A percentile compares a stretch with the other conserved stretches of the same genome.
Evolutionary conservation across 1,284 basidiomycete species (phyloP).

Genomic region (Cronartium ribicola): DNA sequence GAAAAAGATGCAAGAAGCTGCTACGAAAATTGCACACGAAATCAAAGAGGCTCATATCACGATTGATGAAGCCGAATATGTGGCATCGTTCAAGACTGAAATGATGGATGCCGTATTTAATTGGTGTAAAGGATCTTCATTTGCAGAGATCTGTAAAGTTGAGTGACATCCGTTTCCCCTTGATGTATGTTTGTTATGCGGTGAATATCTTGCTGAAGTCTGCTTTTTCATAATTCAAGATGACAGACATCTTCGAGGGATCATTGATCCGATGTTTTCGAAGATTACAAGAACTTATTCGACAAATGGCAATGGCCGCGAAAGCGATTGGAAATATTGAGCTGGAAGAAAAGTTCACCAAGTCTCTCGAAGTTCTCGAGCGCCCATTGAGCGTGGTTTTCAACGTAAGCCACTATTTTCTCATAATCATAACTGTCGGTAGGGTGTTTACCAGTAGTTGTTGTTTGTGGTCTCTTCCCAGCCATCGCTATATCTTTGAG

Average conservation of each 20-base stretch:
- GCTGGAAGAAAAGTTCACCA: constrained; percentile 49
- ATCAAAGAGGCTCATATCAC: constrained; percentile 86
- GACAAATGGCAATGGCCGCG: constrained; percentile 50
- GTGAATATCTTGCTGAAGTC: neutral
- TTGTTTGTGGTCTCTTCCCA: neutral
- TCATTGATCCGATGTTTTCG: constrained; percentile 51
- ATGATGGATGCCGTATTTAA: constrained; percentile 95
- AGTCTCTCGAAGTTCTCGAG: constrained; percentile 48
- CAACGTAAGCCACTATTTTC: constrained; percentile 14
- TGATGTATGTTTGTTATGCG: constrained; percentile 3
- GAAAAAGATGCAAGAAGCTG: constrained; percentile 90
- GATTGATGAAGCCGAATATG: constrained; percentile 89
- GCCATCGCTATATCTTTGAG: constrained; percentile 36
- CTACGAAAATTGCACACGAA: constrained; percentile 88
- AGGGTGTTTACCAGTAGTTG: neutral
- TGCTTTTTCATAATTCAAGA: constrained; percentile 25
- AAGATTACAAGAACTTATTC: constrained; percentile 50
- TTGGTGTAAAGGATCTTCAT: constrained; percentile 97
- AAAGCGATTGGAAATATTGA: constrained; percentile 51
- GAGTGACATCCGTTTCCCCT: constrained; percentile 44
- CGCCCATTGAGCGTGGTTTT: constrained; percentile 51
- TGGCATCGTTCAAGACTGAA: constrained; percentile 93
- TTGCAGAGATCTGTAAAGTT: constrained; percentile 92
- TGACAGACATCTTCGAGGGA: constrained; percentile 52
- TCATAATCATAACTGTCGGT: neutral